phyloP scores from a whole-genome alignment of 768 basidiomycete genomes.

The Artomyces pyxidatus region DNA sequence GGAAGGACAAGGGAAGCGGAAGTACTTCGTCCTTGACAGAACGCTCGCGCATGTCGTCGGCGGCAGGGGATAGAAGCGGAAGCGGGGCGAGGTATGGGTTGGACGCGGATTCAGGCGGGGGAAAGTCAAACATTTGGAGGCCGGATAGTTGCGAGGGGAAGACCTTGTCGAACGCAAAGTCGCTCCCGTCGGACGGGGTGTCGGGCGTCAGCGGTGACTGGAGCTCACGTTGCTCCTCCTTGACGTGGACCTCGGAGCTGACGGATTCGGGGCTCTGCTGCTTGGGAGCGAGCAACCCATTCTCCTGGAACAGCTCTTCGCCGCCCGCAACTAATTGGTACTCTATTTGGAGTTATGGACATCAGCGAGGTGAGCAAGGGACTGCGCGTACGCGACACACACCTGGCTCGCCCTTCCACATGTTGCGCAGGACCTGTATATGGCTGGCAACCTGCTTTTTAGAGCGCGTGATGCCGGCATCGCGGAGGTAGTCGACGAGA shows the following conservation, averaged over 20 bases:
- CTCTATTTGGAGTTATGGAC: slow-evolving; percentile 32
- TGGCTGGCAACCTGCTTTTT: slow-evolving; percentile 91
- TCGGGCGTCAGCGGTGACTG: slow-evolving; percentile 21
- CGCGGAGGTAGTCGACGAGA: slow-evolving; percentile 72
- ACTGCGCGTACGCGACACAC: slow-evolving; percentile 11
- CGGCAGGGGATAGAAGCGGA: slow-evolving; percentile 12
- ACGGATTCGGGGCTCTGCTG: slow-evolving; percentile 7
- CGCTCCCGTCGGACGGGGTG: slow-evolving; percentile 20
- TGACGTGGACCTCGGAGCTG: slow-evolving; percentile 11
- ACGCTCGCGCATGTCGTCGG: not conserved
- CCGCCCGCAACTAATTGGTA: slow-evolving; percentile 76
- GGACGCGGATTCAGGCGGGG: not conserved
- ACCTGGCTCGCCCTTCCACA: slow-evolving; percentile 85
- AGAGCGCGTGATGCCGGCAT: slow-evolving; percentile 58
- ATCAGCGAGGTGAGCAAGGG: slow-evolving; percentile 8
- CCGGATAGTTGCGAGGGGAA: not conserved
- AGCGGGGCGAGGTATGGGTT: slow-evolving; percentile 4
- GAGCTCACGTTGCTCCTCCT: slow-evolving; percentile 32
- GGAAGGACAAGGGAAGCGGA: slow-evolving; percentile 12
- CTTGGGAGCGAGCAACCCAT: slow-evolving; percentile 36
- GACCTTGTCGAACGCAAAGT: slow-evolving; percentile 5
- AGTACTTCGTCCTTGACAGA: slow-evolving; percentile 8
- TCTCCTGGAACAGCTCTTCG: slow-evolving; percentile 52
- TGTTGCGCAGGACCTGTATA: slow-evolving; percentile 76
- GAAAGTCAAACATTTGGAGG: not conserved